phyloP scores from a whole-genome alignment of 1,139 yeast species.

The Yamadazyma friedrichii region DNA sequence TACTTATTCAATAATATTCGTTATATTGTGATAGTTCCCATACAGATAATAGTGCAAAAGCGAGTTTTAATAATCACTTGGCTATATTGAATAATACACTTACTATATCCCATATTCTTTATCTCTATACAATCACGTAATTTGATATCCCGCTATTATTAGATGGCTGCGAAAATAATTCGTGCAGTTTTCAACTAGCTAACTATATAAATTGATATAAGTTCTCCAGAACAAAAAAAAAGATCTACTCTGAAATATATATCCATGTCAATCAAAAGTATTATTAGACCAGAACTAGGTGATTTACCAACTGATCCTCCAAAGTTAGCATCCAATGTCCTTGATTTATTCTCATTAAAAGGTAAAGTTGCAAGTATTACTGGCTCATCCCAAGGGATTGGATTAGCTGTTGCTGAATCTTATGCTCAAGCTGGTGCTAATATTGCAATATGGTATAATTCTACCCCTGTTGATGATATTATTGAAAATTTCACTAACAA shows the following conservation, averaged over 20 bases:
- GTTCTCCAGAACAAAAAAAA: too few relatives aligned
- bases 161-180: too few relatives aligned
- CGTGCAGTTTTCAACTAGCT: too few relatives aligned
- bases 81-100: too few relatives aligned
- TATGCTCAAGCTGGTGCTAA: constrained; percentile 27
- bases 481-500: constrained; percentile 11
- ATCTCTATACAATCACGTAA: too few relatives aligned
- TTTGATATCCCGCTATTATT: too few relatives aligned
- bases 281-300: constrained; percentile 2
- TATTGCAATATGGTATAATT: constrained; percentile 21
- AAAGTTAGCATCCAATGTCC: constrained; percentile 18
- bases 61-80: too few relatives aligned
- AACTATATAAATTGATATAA: too few relatives aligned
- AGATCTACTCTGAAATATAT: neutral
- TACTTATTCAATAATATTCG: too few relatives aligned
- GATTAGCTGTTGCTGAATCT: constrained; percentile 30
- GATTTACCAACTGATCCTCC: constrained; percentile 14
- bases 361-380: constrained; percentile 31
- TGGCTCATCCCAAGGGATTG: constrained; percentile 32
- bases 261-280: constrained; percentile 1
- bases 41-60: too few relatives aligned
- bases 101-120: too few relatives aligned
- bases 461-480: constrained; percentile 26
- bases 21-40: too few relatives aligned
- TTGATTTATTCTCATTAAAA: constrained; percentile 22